Evolutionary conservation across 139 green algal species (phyloP), one percentile per base, ranked within the genome.

Genomic region (Astrephomene gubernaculifera): DNA sequence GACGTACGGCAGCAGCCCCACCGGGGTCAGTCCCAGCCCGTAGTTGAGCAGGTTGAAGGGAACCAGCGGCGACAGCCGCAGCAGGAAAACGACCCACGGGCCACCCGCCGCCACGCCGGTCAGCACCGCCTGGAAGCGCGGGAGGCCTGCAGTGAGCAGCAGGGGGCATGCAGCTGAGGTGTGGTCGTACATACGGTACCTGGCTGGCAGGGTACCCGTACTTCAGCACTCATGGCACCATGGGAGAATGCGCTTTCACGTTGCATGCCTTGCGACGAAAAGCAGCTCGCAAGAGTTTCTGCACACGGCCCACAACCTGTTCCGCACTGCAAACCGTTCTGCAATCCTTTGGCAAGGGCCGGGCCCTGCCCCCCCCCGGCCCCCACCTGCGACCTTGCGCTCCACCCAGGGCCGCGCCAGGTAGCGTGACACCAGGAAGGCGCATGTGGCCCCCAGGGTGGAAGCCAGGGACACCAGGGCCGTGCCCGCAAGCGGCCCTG

Each of bases 11-110:
- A 44, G 25, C 31, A 96, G 44, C 49, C 8, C 5, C 44, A 86
- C 65, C 17, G 79, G n/a, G 25, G 79, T 86, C 14, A 86, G 49
- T 27, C 88, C 92, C 4, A 95, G 81, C 2, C 78, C 86, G 71
- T 97, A 97, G 91, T 96, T 96, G 53, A 95, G 82, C 2, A 96
- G 79, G 27, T 86, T 89, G 90, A 95, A 97, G 41, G 95, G 95
- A 10, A 97, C 80, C 17, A 97, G 76, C 0, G 95, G 95, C 0
- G 90, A 93, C 24, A 97, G 88, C 8, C 95, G 87, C 35, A 97
- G 90, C 69, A 97, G 89, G 33, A 96, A 86, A 25, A 97, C 94
- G 35, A 97, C 72, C 53, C 68, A 84, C 29, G 82, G 49, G 25
- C 79, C 79, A 21, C 61, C 64, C 43, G 81, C 43, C 2, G 36